Evolutionary conservation across 2,329 filamentous ascomycete species (phyloP).

Genomic region (Colletotrichum scovillei): DNA sequence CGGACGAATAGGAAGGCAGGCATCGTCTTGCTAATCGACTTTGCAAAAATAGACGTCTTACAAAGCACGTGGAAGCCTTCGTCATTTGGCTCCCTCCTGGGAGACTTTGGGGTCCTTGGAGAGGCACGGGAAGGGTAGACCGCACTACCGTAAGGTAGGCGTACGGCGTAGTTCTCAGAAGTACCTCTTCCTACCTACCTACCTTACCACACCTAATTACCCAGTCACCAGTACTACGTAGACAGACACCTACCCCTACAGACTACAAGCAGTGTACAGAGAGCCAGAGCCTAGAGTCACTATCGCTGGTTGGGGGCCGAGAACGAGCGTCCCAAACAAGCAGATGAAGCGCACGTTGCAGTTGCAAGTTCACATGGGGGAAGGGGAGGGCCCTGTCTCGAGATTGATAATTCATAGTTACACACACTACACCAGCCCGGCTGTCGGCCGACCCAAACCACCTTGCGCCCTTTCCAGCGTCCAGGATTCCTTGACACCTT

Average conservation of each 20-base stretch:
- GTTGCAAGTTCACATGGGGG: not conserved
- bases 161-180: too few relatives aligned
- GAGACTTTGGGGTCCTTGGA: too few relatives aligned
- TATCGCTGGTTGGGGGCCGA: conserved; percentile 11
- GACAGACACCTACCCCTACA: too few relatives aligned
- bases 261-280: too few relatives aligned
- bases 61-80: conserved; percentile 33
- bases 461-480: not conserved
- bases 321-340: conserved; percentile 3
- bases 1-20: conserved; percentile 4
- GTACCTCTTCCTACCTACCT: too few relatives aligned
- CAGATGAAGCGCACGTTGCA: not conserved
- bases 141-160: too few relatives aligned
- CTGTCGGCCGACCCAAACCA: not conserved
- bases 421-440: not conserved
- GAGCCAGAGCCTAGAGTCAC: too few relatives aligned
- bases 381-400: not conserved
- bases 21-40: conserved; percentile 28
- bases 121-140: too few relatives aligned
- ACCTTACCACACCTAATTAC: too few relatives aligned
- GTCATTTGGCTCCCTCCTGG: conserved; percentile 11
- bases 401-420: too few relatives aligned
- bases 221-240: too few relatives aligned
- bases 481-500: not conserved
- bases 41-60: conserved; percentile 33